A percentile compares a stretch with the other conserved stretches of the same genome.
These are phyloP conservation scores for Austroboletus novae-zelandiae DNA, from an alignment of 1,284 basidiomycete genomes.

Conservation along the genomic window DNA sequence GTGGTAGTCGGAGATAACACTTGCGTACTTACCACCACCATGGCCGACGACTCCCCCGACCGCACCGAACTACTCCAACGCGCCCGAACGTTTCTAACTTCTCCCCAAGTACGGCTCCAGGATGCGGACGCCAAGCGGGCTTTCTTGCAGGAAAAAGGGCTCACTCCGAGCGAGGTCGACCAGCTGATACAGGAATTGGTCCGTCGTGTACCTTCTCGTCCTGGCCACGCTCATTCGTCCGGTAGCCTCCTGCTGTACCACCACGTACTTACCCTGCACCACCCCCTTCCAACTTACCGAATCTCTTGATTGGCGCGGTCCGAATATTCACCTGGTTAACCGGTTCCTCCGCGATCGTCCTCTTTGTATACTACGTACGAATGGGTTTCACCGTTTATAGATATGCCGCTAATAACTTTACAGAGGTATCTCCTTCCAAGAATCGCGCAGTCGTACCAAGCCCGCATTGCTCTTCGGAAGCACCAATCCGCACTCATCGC, in stretches of 20 bases:
- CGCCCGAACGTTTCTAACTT: slow-evolving; percentile 62
- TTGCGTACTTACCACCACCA: neutral
- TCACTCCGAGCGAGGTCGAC: slow-evolving; percentile 59
- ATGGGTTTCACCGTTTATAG: neutral
- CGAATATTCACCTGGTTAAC: slow-evolving; percentile 65
- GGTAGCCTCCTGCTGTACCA: slow-evolving; percentile 53
- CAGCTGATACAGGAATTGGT: slow-evolving; percentile 58
- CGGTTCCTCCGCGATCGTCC: slow-evolving; percentile 56
- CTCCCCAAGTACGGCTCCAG: slow-evolving; percentile 62
- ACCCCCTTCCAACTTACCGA: slow-evolving; percentile 67
- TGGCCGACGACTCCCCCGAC: neutral
- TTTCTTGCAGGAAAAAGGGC: slow-evolving; percentile 73
- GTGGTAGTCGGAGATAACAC: too few relatives aligned
- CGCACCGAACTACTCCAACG: slow-evolving; percentile 51
- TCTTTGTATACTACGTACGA: slow-evolving; percentile 64
- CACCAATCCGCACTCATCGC: slow-evolving; percentile 58
- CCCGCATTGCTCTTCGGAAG: slow-evolving; percentile 55
- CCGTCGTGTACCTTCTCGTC: neutral
- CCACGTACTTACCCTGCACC: slow-evolving; percentile 72
- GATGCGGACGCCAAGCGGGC: slow-evolving; percentile 53
- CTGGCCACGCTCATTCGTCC: slow-evolving; percentile 3
- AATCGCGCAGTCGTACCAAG: slow-evolving; percentile 54
- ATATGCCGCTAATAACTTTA: neutral
- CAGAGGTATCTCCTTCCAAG: slow-evolving; percentile 70
- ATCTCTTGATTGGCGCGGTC: slow-evolving; percentile 57